Evolutionary conservation across 495 filamentous ascomycete species (phyloP), one percentile per base, ranked within the genome.

Genomic region (Trichocladium antarcticum): DNA sequence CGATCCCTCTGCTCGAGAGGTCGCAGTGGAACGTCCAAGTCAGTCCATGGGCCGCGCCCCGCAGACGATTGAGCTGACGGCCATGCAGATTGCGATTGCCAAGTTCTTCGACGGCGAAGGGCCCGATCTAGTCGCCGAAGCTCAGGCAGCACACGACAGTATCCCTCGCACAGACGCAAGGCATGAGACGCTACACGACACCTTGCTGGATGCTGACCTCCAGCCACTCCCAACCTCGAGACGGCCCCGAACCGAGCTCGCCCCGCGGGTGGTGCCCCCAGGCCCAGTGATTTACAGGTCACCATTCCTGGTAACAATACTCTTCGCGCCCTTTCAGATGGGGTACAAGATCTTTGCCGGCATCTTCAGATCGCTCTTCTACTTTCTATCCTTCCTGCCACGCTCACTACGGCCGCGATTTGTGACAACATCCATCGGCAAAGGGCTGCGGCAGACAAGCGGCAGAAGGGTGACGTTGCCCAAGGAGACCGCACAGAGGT

Each of bases 21-120:
- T 93, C 87, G 29, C 81, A 96, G 68, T 98, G 93, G 93, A 97
- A 97, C 64, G 85, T 95, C 11, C 80, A 95, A 75, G 87, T 92
- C 55, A 5, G 74, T 60, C 9, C 36, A 10, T 9, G 20, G 15
- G 19, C 17, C 7, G n/a, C n/a, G 10, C 11, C 10, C 7, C 5
- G 5, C 5, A 6, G 21, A 36, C 6, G 9, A 6, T 6, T 17
- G 15, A 15, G 22, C 42, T 50, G 20, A 52, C 17, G 29, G 37
- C 35, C 47, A 20, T 16, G 10, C 62, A 98, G 84, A 93, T 97
- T 53, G 92, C 92, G 28, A 85, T 98, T 42, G 77, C 92, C 42
- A 90, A 90, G 59, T 97, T 97, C 78, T 98, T 96, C 61, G 92
- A 97, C 62, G 92, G 93, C 42, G 93, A 97, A 67, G 79, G 82